Percentiles rank a stretch among this genome's conserved stretches.
phyloP scores from a whole-genome alignment of 192 early-diverging fungal genomes.

The Backusella liffmaniae region DNA sequence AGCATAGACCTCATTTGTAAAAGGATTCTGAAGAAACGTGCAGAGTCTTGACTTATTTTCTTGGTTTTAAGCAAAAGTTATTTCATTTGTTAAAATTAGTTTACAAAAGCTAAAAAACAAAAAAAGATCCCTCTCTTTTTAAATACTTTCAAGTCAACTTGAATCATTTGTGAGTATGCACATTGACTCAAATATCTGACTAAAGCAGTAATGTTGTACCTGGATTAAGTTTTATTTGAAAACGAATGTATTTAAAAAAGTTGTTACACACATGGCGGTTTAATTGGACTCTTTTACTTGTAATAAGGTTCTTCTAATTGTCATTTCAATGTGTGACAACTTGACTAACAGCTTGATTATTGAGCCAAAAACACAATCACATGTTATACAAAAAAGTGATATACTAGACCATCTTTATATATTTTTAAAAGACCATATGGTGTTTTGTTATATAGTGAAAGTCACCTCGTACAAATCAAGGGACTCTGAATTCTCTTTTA shows the following conservation, averaged over 20 bases:
- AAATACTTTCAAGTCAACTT: background rate
- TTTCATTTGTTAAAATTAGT: background rate
- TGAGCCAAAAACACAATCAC: background rate
- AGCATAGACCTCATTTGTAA: too few relatives aligned
- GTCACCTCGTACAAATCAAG: conserved; percentile 1
- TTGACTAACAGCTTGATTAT: background rate
- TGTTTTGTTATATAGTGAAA: background rate
- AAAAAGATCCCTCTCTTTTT: background rate
- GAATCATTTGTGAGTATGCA: background rate
- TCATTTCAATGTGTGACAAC: background rate
- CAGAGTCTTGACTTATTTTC: background rate
- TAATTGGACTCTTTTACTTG: background rate
- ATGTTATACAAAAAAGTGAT: background rate
- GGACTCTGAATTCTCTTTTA: conserved; percentile 2
- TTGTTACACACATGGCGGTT: background rate
- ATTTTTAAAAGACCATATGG: background rate
- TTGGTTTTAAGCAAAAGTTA: too few relatives aligned
- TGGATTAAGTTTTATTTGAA: background rate
- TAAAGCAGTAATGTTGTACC: background rate
- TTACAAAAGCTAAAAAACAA: background rate
- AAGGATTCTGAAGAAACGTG: too few relatives aligned
- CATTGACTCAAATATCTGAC: background rate
- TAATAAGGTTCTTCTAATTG: background rate
- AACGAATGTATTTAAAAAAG: background rate
- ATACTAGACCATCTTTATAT: background rate